phyloP scores from a whole-genome alignment of 768 basidiomycete genomes.

The Austroboletus eburneus region DNA sequence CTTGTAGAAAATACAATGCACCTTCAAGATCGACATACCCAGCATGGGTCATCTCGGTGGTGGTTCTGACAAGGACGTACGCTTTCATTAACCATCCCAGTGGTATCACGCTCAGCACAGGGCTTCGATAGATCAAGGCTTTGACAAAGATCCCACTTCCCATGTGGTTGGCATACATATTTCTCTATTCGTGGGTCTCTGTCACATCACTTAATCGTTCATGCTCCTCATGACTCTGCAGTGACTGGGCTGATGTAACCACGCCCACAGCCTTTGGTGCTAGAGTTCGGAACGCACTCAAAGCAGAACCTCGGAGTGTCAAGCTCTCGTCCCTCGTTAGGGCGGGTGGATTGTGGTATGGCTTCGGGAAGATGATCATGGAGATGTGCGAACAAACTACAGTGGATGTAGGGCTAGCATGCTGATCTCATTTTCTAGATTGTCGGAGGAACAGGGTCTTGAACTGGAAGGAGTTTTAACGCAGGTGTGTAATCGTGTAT shows the following conservation, averaged over 20 bases:
- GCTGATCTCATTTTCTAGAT: slow-evolving; percentile 38
- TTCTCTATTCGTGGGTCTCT: slow-evolving; percentile 66
- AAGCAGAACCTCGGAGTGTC: slow-evolving; percentile 84
- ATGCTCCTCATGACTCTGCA: slow-evolving; percentile 25
- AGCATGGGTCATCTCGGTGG: slow-evolving; percentile 89
- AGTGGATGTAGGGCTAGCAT: not conserved
- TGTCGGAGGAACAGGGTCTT: slow-evolving; percentile 70
- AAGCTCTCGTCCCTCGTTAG: slow-evolving; percentile 81
- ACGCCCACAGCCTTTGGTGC: slow-evolving; percentile 74
- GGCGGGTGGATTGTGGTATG: slow-evolving; percentile 87
- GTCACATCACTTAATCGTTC: not conserved
- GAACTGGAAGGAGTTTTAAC: slow-evolving; percentile 70
- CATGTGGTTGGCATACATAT: slow-evolving; percentile 86
- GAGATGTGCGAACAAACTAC: slow-evolving; percentile 60
- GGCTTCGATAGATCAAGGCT: slow-evolving; percentile 59
- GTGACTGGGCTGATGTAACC: slow-evolving; percentile 87
- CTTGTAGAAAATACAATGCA: slow-evolving; percentile 85
- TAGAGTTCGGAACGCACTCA: slow-evolving; percentile 81
- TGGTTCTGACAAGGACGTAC: slow-evolving; percentile 77
- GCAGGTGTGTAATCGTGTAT: slow-evolving; percentile 40
- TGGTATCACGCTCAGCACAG: slow-evolving; percentile 7
- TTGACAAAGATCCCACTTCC: slow-evolving; percentile 78
- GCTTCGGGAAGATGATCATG: slow-evolving; percentile 82
- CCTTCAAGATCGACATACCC: slow-evolving; percentile 80
- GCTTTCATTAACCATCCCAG: slow-evolving; percentile 21